Evolutionary conservation across 495 filamentous ascomycete species (phyloP), one percentile per base, ranked within the genome.

Genomic region (Podospora anserina): DNA sequence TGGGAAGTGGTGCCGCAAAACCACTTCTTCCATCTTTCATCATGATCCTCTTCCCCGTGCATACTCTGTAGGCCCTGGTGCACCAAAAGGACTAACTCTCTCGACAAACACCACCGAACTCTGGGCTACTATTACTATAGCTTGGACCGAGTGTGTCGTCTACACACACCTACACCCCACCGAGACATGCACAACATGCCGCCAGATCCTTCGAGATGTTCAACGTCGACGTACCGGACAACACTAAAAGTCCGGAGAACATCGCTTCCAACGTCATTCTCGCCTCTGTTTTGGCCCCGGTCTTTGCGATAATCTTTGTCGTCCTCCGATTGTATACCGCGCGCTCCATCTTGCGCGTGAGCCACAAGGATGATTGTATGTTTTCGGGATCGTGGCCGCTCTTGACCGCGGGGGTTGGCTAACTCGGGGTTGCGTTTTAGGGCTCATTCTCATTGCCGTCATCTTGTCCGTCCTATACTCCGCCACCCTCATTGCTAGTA

Each of bases 291-390:
- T 54, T 77, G 5, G 62, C 69, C 13, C 73, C 75, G 7, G 55
- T 53, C 2, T 68, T 75, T 39, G 66, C 75, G 3, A 5, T 68
- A 13, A 0, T 75, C 7, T 74, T 75, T 28, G 68, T 77, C 6
- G 61, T 20, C 15, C 55, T 72, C 20, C 70, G 75, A 9, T 70
- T 75, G 44, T 77, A 72, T 57, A 75, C 73, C 4, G 66, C 73
- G 28, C 68, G 66, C 2, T 55, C 9, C 18, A 69, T 77, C 19
- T 65, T 74, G 19, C 66, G 66, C 4, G 56, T 18, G 1, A 66
- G 73, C 26, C 66, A 70, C 61, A 63, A 62, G 20, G 71, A 75
- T 59, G 73, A 75, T 54, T 77, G 73, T 73, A 61, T 62, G 74
- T 59, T n/a, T 49, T 6, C 0, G 9, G 39, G 39, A 19, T 57